These are phyloP conservation scores for Stachybotrys elegans DNA, from an alignment of 2,329 filamentous ascomycete species.

Conservation along the genomic window DNA sequence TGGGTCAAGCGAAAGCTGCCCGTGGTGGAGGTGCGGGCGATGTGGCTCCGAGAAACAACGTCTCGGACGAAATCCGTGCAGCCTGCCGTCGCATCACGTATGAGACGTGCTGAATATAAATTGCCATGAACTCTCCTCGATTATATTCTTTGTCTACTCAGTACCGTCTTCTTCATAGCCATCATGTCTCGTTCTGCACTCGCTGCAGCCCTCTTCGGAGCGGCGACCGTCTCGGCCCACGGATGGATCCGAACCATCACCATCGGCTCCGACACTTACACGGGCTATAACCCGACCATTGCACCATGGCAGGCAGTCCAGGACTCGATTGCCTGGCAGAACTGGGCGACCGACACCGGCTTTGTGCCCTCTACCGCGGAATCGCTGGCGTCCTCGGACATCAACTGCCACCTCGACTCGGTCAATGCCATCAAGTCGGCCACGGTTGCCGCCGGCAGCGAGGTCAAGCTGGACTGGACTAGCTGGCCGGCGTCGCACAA, in stretches of 20 bases:
- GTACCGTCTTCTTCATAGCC: too few relatives aligned
- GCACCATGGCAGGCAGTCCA: not conserved
- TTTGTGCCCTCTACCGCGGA: conserved; percentile 30
- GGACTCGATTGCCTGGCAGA: conserved; percentile 9
- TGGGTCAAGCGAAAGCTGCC: too few relatives aligned
- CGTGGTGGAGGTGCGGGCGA: too few relatives aligned
- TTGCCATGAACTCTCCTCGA: too few relatives aligned
- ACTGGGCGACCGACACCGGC: conserved; percentile 19
- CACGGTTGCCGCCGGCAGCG: conserved; percentile 12
- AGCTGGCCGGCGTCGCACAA: conserved; percentile 57
- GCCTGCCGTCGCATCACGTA: too few relatives aligned
- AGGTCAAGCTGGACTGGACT: conserved; percentile 44
- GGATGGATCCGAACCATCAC: not conserved
- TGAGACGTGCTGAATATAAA: too few relatives aligned
- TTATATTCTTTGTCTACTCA: too few relatives aligned
- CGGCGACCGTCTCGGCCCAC: not conserved
- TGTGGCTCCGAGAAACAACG: too few relatives aligned
- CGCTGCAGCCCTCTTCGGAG: not conserved
- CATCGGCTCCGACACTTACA: not conserved
- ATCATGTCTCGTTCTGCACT: not conserved
- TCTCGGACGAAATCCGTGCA: too few relatives aligned
- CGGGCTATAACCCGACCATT: not conserved
- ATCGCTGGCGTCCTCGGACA: conserved; percentile 25
- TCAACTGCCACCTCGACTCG: conserved; percentile 32
- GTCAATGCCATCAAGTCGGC: conserved; percentile 19